phyloP scores from a whole-genome alignment of 2,329 filamentous ascomycete species.

The Colletotrichum godetiae region DNA sequence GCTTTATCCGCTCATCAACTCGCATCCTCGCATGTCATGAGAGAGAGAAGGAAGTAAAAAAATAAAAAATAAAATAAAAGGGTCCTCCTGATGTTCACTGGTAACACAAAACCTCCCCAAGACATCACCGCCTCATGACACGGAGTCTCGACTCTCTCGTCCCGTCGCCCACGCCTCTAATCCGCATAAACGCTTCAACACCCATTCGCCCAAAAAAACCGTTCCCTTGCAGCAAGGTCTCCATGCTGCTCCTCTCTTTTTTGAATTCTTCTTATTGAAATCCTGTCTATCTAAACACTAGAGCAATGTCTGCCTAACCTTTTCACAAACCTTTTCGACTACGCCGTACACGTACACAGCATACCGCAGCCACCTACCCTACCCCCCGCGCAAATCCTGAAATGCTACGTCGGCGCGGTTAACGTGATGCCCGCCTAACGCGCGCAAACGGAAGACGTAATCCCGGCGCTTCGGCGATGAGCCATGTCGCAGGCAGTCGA shows the following conservation, averaged over 20 bases:
- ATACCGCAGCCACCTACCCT: neutral
- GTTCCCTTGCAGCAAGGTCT: neutral
- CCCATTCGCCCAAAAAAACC: neutral
- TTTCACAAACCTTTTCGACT: neutral
- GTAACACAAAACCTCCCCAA: neutral
- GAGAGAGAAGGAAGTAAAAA: too few relatives aligned
- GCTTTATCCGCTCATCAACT: too few relatives aligned
- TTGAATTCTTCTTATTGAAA: too few relatives aligned
- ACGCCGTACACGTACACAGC: conserved; percentile 3
- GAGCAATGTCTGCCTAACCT: neutral
- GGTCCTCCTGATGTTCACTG: neutral
- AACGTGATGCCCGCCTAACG: neutral
- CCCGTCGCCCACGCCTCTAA: conserved; percentile 6
- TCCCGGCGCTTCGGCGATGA: neutral
- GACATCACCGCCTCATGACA: neutral
- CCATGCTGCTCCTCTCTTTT: neutral
- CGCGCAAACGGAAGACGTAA: neutral
- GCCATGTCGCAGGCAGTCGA: neutral
- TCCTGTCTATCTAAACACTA: neutral
- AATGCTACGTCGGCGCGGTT: neutral
- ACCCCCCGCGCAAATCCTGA: neutral
- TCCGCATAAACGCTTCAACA: conserved; percentile 17
- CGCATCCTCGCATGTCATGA: neutral
- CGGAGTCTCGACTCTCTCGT: neutral
- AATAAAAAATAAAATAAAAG: neutral